Conservation (phyloP, 2,329 filamentous ascomycete genomes). For the Pseudonectria foliicola region DNA sequence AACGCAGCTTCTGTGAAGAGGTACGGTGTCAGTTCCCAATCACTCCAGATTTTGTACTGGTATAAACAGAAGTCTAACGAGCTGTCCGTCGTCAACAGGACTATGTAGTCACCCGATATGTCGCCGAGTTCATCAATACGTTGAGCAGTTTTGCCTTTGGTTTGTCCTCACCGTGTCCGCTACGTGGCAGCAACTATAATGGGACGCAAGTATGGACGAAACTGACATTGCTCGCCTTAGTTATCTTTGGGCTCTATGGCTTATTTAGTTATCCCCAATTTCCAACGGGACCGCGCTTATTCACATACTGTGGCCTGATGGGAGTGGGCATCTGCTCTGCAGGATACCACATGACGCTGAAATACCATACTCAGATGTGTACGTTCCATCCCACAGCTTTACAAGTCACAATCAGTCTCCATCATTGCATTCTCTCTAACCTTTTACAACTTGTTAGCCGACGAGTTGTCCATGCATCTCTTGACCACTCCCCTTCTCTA, state of each 20-base stretch:
- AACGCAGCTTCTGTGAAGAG: slow-evolving; percentile 24
- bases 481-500: slow-evolving; percentile 34
- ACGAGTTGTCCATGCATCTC: slow-evolving; percentile 35
- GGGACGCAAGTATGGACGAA: too few relatives aligned
- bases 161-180: slow-evolving; percentile 3
- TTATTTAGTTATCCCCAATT: slow-evolving; percentile 15
- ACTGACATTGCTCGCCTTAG: slow-evolving; percentile 19
- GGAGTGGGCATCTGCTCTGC: slow-evolving; percentile 27
- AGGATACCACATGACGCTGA: slow-evolving; percentile 28
- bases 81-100: slow-evolving; percentile 14
- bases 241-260: slow-evolving; percentile 32
- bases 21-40: slow-evolving; percentile 10
- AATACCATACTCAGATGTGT: slow-evolving; percentile 31
- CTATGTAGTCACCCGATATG: slow-evolving; percentile 35
- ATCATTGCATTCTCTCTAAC: slow-evolving; percentile 2
- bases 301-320: slow-evolving; percentile 33
- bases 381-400: neutral
- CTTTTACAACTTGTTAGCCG: slow-evolving; percentile 17
- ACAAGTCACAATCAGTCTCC: too few relatives aligned
- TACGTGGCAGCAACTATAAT: neutral
- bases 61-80: slow-evolving; percentile 1
- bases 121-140: slow-evolving; percentile 39
- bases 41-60: neutral
- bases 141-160: slow-evolving; percentile 33
- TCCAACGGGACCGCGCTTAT: slow-evolving; percentile 19